phyloP scores from a whole-genome alignment of 768 basidiomycete species.

The Nevesoporus exiguus region DNA sequence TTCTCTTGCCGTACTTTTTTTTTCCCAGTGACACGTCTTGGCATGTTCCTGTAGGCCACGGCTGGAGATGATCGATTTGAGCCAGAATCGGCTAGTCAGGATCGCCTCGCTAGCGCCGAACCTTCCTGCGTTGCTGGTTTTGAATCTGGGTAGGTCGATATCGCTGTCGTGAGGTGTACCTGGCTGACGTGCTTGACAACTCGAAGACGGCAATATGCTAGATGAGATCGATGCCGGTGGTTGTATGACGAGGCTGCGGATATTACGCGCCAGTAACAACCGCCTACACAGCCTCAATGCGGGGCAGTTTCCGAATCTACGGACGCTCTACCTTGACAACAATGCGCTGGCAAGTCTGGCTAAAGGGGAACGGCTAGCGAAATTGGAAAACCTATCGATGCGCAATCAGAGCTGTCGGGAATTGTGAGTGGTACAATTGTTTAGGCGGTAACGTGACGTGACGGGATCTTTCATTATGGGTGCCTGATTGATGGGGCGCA shows the following conservation, averaged over 20 bases:
- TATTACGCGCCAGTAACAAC: constrained; percentile 84
- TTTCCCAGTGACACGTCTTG: constrained; percentile 10
- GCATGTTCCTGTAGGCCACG: constrained; percentile 38
- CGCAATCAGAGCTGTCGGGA: constrained; percentile 80
- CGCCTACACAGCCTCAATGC: constrained; percentile 63
- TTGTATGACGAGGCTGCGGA: constrained; percentile 67
- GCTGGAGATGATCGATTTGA: constrained; percentile 80
- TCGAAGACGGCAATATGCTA: constrained; percentile 71
- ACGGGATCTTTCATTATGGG: constrained; percentile 38
- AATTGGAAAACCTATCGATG: constrained; percentile 87
- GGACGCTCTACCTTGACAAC: constrained; percentile 91
- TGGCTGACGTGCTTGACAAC: constrained; percentile 17
- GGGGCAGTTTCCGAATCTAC: constrained; percentile 61
- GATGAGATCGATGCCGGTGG: constrained; percentile 50
- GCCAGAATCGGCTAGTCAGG: constrained; percentile 63
- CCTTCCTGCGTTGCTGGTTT: constrained; percentile 58
- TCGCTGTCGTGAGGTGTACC: constrained; percentile 9
- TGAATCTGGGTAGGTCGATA: constrained; percentile 77
- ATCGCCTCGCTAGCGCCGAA: constrained; percentile 56
- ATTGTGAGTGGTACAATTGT: constrained; percentile 54
- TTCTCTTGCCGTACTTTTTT: neutral
- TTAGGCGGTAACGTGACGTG: constrained; percentile 26
- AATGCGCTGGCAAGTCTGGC: constrained; percentile 55
- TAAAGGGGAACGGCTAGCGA: constrained; percentile 56
- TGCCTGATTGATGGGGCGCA: constrained; percentile 35